Conservation (phyloP, 2,329 filamentous ascomycete genomes). For the Curvularia hawaiiensis region DNA sequence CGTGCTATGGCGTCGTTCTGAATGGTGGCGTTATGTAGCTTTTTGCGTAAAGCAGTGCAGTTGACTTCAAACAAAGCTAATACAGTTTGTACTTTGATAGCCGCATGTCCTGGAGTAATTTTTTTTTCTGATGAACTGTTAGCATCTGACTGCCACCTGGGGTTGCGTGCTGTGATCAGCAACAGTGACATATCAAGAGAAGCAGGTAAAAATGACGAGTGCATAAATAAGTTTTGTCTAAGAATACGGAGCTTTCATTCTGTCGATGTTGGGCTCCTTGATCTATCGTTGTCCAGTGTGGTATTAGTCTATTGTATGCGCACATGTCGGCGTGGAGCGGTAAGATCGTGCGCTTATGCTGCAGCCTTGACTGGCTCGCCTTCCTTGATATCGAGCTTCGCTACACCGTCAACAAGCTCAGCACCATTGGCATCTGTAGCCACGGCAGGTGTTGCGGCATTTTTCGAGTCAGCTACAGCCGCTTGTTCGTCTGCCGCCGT, state of each 20-base stretch:
- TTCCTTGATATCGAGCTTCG: constrained; percentile 32
- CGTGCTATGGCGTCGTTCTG: background rate
- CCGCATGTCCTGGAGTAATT: background rate
- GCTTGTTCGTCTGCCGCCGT: background rate
- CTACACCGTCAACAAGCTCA: constrained; percentile 27
- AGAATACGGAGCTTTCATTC: background rate
- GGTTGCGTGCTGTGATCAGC: background rate
- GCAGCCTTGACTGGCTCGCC: constrained; percentile 25
- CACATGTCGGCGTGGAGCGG: background rate
- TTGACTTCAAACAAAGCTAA: background rate
- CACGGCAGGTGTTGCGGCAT: constrained; percentile 4
- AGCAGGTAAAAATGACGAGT: background rate
- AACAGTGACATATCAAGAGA: no score
- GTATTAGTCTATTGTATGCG: background rate
- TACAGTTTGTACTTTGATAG: background rate
- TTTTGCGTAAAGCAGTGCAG: background rate
- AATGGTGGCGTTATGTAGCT: background rate
- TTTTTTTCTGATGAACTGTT: background rate
- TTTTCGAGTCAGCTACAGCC: background rate
- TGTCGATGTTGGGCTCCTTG: background rate
- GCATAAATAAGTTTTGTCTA: background rate
- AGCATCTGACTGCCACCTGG: background rate
- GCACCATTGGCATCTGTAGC: constrained; percentile 4
- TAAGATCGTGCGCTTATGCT: constrained; percentile 3
- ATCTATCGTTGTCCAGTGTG: background rate